Conservation (phyloP, 345 rosid species). For the Lenwebbia sp. region DNA sequence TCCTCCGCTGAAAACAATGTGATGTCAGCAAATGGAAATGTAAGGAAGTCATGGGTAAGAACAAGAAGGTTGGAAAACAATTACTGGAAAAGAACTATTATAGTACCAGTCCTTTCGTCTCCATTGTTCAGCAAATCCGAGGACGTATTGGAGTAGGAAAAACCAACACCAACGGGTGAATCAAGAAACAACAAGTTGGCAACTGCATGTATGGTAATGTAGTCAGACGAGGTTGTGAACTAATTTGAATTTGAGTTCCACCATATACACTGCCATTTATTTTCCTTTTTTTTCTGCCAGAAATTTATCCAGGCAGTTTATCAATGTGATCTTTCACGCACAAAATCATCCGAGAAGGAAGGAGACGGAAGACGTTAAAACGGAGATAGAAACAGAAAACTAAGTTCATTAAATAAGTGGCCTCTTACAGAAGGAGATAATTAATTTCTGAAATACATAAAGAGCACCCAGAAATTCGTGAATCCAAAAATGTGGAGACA, state of each 20-base stretch:
- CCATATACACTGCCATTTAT: neutral
- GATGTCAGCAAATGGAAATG: neutral
- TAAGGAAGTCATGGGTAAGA: neutral
- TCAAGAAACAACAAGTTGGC: conserved; percentile 83
- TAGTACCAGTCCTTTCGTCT: conserved; percentile 47
- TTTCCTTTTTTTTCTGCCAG: neutral
- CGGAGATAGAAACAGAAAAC: neutral
- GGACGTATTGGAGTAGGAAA: conserved; percentile 78
- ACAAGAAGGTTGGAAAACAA: neutral
- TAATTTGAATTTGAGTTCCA: neutral
- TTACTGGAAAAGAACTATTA: neutral
- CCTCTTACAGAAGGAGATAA: neutral
- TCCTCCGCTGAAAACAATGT: conserved; percentile 51
- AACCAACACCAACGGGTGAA: conserved; percentile 94
- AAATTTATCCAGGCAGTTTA: neutral
- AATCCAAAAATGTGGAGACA: neutral
- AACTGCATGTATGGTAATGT: conserved; percentile 30
- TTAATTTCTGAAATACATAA: neutral
- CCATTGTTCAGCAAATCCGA: conserved; percentile 36
- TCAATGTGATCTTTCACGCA: neutral
- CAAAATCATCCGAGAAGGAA: neutral
- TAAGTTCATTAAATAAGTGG: neutral
- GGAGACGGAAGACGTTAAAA: neutral
- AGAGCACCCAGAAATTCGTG: neutral
- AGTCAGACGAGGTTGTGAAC: neutral